A percentile compares a stretch with the other conserved stretches of the same genome.
Conservation (phyloP, 345 rosid species). For the Euphorbia lathyris region DNA sequence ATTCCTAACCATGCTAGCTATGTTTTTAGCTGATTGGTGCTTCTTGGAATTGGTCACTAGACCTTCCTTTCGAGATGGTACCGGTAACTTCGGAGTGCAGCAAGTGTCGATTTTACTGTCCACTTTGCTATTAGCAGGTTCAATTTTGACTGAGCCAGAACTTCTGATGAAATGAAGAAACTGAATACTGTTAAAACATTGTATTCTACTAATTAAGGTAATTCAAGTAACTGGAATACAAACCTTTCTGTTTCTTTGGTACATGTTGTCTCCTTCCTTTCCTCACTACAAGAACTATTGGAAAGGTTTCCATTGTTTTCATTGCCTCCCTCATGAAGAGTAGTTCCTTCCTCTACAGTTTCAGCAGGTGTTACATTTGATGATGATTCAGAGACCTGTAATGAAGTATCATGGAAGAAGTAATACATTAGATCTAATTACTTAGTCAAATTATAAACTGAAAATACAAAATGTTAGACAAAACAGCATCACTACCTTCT, state of each 20-base stretch:
- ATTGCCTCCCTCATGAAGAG: slow-evolving; percentile 17
- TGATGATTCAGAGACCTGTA: slow-evolving; percentile 44
- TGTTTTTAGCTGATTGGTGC: slow-evolving; percentile 56
- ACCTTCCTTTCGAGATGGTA: slow-evolving; percentile 25
- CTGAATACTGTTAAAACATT: neutral
- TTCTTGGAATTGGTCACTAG: slow-evolving; percentile 48
- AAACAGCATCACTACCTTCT: slow-evolving; percentile 41
- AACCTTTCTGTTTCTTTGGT: slow-evolving; percentile 45
- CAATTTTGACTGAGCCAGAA: slow-evolving; percentile 19
- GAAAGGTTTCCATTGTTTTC: slow-evolving; percentile 10
- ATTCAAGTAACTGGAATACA: neutral
- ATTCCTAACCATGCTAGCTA: slow-evolving; percentile 52
- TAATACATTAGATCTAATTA: neutral
- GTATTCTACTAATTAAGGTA: neutral
- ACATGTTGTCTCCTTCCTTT: slow-evolving; percentile 11
- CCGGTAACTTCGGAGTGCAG: slow-evolving; percentile 47
- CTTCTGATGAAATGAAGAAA: slow-evolving; percentile 6
- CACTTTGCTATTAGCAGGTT: slow-evolving; percentile 34
- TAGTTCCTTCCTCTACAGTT: slow-evolving; percentile 24
- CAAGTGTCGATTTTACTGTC: slow-evolving; percentile 35
- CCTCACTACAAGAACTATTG: slow-evolving; percentile 16
- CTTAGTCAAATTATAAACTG: neutral
- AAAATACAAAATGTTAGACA: neutral
- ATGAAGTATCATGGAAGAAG: slow-evolving; percentile 1
- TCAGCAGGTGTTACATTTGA: slow-evolving; percentile 27